These are phyloP conservation scores for Schwanniomyces polymorphus DNA, from an alignment of 805 yeast genomes.

Conservation along the genomic window DNA sequence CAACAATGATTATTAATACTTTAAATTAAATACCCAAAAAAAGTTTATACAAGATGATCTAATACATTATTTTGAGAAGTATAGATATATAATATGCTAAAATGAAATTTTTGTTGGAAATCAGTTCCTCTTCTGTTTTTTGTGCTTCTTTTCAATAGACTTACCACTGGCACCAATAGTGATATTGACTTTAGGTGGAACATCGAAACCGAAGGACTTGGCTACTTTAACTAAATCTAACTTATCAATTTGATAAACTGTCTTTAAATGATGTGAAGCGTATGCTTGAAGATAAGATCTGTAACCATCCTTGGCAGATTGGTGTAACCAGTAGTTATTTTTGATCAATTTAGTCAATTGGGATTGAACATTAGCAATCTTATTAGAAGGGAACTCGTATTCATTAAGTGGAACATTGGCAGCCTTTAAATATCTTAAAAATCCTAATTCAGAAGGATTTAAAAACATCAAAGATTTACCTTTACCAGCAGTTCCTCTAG, in stretches of 20 bases:
- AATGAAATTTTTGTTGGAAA: not conserved
- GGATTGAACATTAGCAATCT: constrained; percentile 94
- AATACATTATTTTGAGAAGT: not conserved
- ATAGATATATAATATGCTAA: not conserved
- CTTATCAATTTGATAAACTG: constrained; percentile 95
- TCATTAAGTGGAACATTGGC: constrained; percentile 98
- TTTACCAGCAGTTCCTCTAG: constrained; percentile 84
- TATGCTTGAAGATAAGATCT: constrained; percentile 96
- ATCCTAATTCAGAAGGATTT: constrained; percentile 92
- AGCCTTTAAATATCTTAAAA: constrained; percentile 89
- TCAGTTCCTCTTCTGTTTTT: constrained; percentile 39
- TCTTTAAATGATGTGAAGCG: constrained; percentile 92
- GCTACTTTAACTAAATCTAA: constrained; percentile 94
- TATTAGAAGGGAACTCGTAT: constrained; percentile 91
- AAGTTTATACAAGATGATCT: constrained; percentile 1
- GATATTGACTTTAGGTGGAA: constrained; percentile 96
- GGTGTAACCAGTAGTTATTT: constrained; percentile 91
- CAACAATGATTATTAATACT: not conserved
- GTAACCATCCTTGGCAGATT: constrained; percentile 96
- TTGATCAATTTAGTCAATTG: constrained; percentile 89
- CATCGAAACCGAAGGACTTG: constrained; percentile 88
- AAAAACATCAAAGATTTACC: constrained; percentile 96
- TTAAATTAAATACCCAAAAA: constrained; percentile 5
- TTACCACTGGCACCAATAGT: constrained; percentile 92
- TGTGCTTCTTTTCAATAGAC: constrained; percentile 49